These are phyloP conservation scores for Populus trichocarpa DNA, from an alignment of 441 rosid species.

Conservation along the genomic window DNA sequence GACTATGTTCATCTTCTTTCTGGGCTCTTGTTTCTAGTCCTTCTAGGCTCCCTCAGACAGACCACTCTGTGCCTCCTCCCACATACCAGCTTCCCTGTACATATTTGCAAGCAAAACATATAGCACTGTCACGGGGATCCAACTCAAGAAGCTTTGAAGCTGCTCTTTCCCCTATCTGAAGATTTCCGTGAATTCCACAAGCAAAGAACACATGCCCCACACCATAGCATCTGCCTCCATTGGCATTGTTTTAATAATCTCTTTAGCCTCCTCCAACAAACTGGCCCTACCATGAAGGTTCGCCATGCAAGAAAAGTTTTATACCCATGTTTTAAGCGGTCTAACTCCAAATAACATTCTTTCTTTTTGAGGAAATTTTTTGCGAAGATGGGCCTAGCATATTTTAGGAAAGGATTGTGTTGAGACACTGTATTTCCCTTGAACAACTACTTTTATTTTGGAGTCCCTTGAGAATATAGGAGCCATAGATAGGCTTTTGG, in stretches of 20 bases:
- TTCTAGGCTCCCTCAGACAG: no score
- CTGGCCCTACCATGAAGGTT: conserved; percentile 87
- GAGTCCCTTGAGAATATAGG: background rate
- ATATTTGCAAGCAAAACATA: conserved; percentile 67
- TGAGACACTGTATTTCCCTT: background rate
- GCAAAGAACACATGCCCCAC: conserved; percentile 85
- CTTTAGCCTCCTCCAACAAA: conserved; percentile 62
- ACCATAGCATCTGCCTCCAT: conserved; percentile 65
- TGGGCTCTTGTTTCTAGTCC: no score
- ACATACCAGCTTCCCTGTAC: conserved; percentile 73
- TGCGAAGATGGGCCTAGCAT: background rate
- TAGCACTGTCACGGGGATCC: conserved; percentile 74
- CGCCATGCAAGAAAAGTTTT: conserved; percentile 75
- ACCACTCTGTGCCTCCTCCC: conserved; percentile 55
- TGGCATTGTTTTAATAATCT: conserved; percentile 64
- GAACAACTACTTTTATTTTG: background rate
- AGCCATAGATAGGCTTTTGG: background rate
- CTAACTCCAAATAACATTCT: no score
- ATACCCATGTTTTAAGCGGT: no score
- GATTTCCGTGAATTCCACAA: conserved; percentile 62
- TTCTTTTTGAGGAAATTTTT: background rate
- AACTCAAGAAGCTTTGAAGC: conserved; percentile 72
- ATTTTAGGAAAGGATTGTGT: background rate
- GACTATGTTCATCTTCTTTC: no score
- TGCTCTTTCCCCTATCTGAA: conserved; percentile 61